Base-by-base conservation (phyloP, 2,329 filamentous ascomycete genomes). In the Pyrenophora tritici-repentis region DNA sequence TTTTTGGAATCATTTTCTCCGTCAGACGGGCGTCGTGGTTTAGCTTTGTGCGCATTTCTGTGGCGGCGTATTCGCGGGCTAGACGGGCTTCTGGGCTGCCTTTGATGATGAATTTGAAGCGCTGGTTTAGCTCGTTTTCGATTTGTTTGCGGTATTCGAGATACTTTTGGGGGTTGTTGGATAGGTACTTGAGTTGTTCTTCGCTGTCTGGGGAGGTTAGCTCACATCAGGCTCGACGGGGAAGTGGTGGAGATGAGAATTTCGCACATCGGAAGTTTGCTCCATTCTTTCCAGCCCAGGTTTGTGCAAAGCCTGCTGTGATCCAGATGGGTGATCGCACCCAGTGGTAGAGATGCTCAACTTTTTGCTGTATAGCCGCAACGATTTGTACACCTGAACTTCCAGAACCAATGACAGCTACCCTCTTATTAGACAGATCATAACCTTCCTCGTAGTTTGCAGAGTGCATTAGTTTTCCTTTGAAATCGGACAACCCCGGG, bases 41-140 rank as follows among this genome's bases (percentile, higher is more conserved):
- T 18, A 79, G 62, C 36, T 75, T 75, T 14, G 61, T 62, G 10
- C 62, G 64, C 77, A 79, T 79, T 43, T 76, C 71, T 3, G 66
- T 56, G 44, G 68, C 66, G 24, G 68, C 62, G 50, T 70, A 76
- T n/a, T 75, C 71, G 6, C 72, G 68, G 9, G 78, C 78, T 20
- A 72, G 65, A 43, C 67, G 65, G 1, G 78, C 77, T 67, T 79
- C 78, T 42, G 73, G 49, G 6, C 73, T 76, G n/a, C 76, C 77
- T 59, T 79, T 81, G 56, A 79, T 69, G 59, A 81, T 81, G 65
- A 82, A 78, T 38, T 78, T 79, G 72, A 83, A 83, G 5, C 78
- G 73, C 38, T 77, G 75, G 52, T 82, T 83, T 13, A 83, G 71
- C 53, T 79, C 77, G 51, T 75, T 75, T 51, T 81, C 78, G 47